phyloP scores from a whole-genome alignment of 805 yeast genomes.

The Ogataea salicorniae region DNA sequence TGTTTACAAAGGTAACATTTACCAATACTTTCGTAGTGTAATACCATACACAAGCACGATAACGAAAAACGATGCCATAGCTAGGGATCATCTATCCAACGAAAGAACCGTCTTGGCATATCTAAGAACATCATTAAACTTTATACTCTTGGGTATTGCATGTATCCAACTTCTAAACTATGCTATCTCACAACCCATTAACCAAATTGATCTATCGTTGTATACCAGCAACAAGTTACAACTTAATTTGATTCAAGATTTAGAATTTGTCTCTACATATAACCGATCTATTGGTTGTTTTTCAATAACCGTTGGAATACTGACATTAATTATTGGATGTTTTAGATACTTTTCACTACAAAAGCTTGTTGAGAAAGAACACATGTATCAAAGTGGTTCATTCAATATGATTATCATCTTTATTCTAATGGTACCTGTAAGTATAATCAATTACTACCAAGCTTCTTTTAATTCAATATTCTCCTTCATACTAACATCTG shows the following conservation, averaged over 20 bases:
- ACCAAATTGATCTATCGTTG: background rate
- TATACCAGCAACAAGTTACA: background rate
- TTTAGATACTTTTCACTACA: constrained; percentile 43
- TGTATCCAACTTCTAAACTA: constrained; percentile 48
- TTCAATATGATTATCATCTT: constrained; percentile 39
- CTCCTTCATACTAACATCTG: background rate
- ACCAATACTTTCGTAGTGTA: background rate
- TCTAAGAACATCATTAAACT: constrained; percentile 48
- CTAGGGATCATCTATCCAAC: constrained; percentile 57
- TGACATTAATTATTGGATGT: constrained; percentile 39
- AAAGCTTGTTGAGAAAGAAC: constrained; percentile 30
- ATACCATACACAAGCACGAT: background rate
- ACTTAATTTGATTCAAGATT: constrained; percentile 7
- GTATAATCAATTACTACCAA: constrained; percentile 7
- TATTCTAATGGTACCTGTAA: constrained; percentile 31
- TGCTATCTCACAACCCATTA: constrained; percentile 13
- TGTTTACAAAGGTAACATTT: background rate
- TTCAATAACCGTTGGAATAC: constrained; percentile 39
- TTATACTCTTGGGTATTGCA: constrained; percentile 49
- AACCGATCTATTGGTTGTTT: constrained; percentile 23
- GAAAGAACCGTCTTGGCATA: constrained; percentile 61
- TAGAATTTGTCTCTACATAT: constrained; percentile 9
- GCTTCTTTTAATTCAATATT: background rate
- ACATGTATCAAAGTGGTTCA: constrained; percentile 20
- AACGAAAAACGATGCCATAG: constrained; percentile 39